phyloP scores from a whole-genome alignment of 345 rosid genomes.

The Gossypium herbaceum region DNA sequence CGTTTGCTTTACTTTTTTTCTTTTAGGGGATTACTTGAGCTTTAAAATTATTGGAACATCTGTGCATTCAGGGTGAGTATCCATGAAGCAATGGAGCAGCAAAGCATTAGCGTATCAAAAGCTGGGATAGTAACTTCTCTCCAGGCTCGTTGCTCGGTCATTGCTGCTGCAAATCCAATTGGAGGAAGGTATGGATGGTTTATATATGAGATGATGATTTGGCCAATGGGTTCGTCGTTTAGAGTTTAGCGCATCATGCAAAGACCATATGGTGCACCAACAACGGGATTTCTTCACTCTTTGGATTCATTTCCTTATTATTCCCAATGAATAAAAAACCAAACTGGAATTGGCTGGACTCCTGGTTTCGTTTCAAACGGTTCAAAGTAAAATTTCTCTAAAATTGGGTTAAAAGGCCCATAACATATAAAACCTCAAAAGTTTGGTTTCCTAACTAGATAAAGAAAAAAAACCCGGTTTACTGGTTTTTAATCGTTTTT shows the following conservation, averaged over 20 bases:
- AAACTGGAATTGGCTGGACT: not conserved
- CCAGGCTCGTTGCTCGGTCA: slow-evolving; percentile 97
- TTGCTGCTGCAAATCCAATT: slow-evolving; percentile 94
- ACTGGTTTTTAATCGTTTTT: not conserved
- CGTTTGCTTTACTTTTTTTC: not conserved
- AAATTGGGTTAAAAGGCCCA: not conserved
- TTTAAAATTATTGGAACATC: not conserved
- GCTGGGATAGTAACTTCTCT: slow-evolving; percentile 98
- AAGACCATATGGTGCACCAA: not conserved
- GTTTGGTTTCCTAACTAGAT: not conserved
- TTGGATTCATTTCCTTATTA: not conserved
- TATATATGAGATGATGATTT: not conserved
- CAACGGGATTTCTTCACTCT: not conserved
- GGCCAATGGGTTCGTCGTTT: not conserved
- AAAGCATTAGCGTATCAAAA: slow-evolving; percentile 97
- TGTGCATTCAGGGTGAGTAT: slow-evolving; percentile 78
- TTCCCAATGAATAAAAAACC: not conserved
- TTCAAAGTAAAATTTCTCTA: not conserved
- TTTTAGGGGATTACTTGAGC: slow-evolving; percentile 2
- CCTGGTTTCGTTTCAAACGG: not conserved
- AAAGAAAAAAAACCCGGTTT: not conserved
- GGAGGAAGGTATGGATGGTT: slow-evolving; percentile 75
- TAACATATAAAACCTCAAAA: too few species aligned
- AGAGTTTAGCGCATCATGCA: not conserved
- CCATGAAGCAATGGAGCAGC: slow-evolving; percentile 99